Conservation (phyloP, 345 rosid species). For the Linum tenue region DNA sequence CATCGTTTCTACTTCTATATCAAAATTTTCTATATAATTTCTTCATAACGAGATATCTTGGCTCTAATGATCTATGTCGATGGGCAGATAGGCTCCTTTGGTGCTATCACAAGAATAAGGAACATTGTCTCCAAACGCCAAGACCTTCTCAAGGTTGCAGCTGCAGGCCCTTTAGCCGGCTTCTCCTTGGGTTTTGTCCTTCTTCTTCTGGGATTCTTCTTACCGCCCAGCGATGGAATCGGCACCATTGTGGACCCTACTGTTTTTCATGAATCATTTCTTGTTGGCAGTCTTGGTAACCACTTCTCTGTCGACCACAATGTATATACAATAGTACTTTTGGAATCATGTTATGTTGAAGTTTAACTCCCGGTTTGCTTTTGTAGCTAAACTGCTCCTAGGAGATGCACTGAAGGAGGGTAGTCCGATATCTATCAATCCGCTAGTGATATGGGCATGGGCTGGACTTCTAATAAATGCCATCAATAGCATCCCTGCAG, state of each 20-base stretch:
- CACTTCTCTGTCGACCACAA: background rate
- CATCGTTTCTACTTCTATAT: background rate
- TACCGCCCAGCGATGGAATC: constrained; percentile 83
- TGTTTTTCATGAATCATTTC: constrained; percentile 89
- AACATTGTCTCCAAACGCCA: constrained; percentile 79
- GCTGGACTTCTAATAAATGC: constrained; percentile 91
- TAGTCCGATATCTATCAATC: constrained; percentile 70
- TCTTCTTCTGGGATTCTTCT: constrained; percentile 63
- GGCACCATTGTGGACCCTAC: constrained; percentile 83
- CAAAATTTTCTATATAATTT: background rate
- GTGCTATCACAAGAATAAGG: constrained; percentile 80
- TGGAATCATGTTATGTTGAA: background rate
- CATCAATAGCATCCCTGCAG: constrained; percentile 92
- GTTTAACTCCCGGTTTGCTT: constrained; percentile 1
- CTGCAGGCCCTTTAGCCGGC: constrained; percentile 93
- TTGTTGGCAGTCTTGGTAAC: constrained; percentile 84
- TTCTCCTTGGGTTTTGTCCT: constrained; percentile 71
- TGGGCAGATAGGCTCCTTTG: constrained; percentile 98
- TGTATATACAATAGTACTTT: background rate
- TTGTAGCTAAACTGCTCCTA: constrained; percentile 71
- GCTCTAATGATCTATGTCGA: constrained; percentile 36
- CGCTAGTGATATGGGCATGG: constrained; percentile 90
- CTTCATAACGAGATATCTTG: background rate
- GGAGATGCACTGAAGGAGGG: constrained; percentile 87
- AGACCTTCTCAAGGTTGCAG: constrained; percentile 82